Evolutionary conservation across 257 asterid species (phyloP), one percentile per base, ranked within the genome.

Genomic region (Jacaranda mimosifolia): DNA sequence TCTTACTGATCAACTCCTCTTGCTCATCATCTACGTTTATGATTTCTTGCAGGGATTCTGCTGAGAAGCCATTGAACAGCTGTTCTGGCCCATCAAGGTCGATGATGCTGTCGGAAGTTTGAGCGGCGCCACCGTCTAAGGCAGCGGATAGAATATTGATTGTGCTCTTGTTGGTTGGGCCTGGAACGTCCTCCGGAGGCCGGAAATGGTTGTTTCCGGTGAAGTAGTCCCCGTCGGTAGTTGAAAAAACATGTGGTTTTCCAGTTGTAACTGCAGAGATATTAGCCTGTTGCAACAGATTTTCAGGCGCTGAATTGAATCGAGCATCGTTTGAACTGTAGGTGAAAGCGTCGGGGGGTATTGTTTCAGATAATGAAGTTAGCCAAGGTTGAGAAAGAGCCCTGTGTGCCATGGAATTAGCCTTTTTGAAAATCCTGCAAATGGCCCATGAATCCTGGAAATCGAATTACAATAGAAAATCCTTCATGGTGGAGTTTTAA

Each of bases 381-480:
- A 81, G 72, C 92, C 91, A 89, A 2, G 86, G 26, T 40, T 85
- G 88, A 43, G 93, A 81, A 49, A 89, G 84, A 17, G 89, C 87
- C 75, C 97, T 86, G 4, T 89, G 89, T 58, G 97, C 88, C 6
- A 79, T 70, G 19, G 93, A 88, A 73, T 63, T 89, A 0, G 86
- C 83, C 82, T 91, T 91, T 82, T 91, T 89, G 88, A 91, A 91
- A 45, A 91, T 91, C 88, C 94, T 85, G 81, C 97, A 91, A 32
- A 91, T 91, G 26, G 94, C 97, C 97, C 93, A 91, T 10, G 97
- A 83, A 62, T 91, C 97, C 97, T 91, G 89, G 21, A n/a, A n/a
- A n/a, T n/a, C n/a, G 32, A 26, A 26, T 17, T 40, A 14, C 7
- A 26, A 26, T 26, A 26, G 32, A 26, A 26, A n/a, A n/a, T n/a